A percentile compares a stretch with the other conserved stretches of the same genome.
Conservation (phyloP, 2,329 filamentous ascomycete species). For the Rachicladosporium sp. region DNA sequence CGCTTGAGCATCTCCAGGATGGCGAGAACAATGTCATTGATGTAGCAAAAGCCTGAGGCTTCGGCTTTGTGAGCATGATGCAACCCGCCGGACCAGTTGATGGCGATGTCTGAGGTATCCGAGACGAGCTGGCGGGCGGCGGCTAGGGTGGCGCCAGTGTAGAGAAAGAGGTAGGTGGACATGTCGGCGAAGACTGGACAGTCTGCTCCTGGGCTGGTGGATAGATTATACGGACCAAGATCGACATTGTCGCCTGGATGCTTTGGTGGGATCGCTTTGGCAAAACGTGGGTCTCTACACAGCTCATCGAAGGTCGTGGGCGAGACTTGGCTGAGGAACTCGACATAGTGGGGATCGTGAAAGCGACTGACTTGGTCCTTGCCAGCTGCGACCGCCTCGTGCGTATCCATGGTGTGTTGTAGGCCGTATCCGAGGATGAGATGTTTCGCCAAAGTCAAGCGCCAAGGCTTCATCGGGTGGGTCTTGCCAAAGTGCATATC, state of each 20-base stretch:
- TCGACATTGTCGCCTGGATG: slow-evolving; percentile 28
- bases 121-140: slow-evolving; percentile 79
- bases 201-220: slow-evolving; percentile 51
- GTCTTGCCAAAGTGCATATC: slow-evolving; percentile 89
- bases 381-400: slow-evolving; percentile 66
- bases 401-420: slow-evolving; percentile 91
- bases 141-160: slow-evolving; percentile 76
- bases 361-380: slow-evolving; percentile 77
- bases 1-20: slow-evolving; percentile 73
- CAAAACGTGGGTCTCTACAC: slow-evolving; percentile 32
- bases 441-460: slow-evolving; percentile 86
- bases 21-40: slow-evolving; percentile 91
- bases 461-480: slow-evolving; percentile 98
- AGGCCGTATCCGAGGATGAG: slow-evolving; percentile 88
- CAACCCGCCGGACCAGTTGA: slow-evolving; percentile 93
- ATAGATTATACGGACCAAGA: slow-evolving; percentile 58
- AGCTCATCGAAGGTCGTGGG: slow-evolving; percentile 35
- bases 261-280: slow-evolving; percentile 25
- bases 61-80: slow-evolving; percentile 91
- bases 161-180: slow-evolving; percentile 86
- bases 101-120: slow-evolving; percentile 80
- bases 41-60: slow-evolving; percentile 94
- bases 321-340: slow-evolving; percentile 49
- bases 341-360: slow-evolving; percentile 75
- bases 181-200: slow-evolving; percentile 95